Percentiles rank a stretch among this genome's conserved stretches.
These are phyloP conservation scores for Westerdykella sp. DNA, from an alignment of 2,329 filamentous ascomycete genomes.

Conservation along the genomic window DNA sequence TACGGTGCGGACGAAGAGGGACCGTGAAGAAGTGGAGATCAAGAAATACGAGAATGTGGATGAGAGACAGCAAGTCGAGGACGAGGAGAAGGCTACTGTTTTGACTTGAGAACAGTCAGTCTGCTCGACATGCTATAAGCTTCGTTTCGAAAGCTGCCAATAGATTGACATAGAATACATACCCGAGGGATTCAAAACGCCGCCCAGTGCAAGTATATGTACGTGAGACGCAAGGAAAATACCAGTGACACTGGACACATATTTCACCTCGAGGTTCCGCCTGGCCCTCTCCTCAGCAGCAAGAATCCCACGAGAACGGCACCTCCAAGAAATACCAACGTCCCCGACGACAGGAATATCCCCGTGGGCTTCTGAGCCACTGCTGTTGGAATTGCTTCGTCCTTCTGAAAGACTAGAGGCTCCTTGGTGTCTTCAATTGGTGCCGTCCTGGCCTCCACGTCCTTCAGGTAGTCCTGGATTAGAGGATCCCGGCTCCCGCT, in stretches of 20 bases:
- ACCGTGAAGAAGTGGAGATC: not conserved
- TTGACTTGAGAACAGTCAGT: no score
- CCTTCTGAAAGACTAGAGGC: not conserved
- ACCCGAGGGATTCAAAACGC: no score
- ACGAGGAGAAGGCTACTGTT: no score
- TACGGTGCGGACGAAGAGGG: constrained; percentile 1
- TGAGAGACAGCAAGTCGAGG: no score
- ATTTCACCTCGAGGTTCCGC: no score
- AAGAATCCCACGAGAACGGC: not conserved
- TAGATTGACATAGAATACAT: no score
- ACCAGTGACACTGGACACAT: no score
- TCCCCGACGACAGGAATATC: not conserved
- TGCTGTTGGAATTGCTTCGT: not conserved
- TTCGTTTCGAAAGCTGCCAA: no score
- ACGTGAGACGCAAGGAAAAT: no score
- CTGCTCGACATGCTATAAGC: no score
- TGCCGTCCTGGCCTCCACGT: constrained; percentile 1
- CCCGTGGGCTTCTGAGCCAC: not conserved
- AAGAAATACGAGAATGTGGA: no score
- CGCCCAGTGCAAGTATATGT: no score
- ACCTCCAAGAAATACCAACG: not conserved
- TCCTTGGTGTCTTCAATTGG: not conserved
- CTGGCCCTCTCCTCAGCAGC: not conserved
- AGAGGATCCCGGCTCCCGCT: constrained; percentile 17
- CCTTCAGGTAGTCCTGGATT: constrained; percentile 15